A percentile compares a stretch with the other conserved stretches of the same genome.
Conservation (phyloP, 202 grass and related monocot species). For the Eragrostis tef region DNA sequence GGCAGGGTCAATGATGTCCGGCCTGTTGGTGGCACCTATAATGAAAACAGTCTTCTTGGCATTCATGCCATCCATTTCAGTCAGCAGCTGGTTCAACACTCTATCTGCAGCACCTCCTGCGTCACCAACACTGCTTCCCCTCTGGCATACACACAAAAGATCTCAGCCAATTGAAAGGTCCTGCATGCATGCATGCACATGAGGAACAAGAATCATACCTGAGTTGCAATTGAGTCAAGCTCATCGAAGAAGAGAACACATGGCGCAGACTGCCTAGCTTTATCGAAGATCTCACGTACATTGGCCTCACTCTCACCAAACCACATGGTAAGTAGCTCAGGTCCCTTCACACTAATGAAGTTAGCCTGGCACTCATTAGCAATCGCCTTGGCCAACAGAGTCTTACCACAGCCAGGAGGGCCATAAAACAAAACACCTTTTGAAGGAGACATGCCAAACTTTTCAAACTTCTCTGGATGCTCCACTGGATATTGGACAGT, state of each 20-base stretch:
- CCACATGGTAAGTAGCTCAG: constrained; percentile 80
- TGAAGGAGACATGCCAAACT: constrained; percentile 81
- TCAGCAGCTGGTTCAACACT: constrained; percentile 67
- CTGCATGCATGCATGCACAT: background rate
- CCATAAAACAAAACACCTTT: constrained; percentile 96
- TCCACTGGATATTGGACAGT: constrained; percentile 79
- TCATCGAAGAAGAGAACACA: constrained; percentile 81
- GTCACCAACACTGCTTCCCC: constrained; percentile 66
- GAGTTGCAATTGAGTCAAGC: constrained; percentile 76
- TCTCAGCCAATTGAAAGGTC: background rate
- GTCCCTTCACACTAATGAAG: constrained; percentile 76
- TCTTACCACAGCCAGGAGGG: constrained; percentile 92
- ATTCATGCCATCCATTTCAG: constrained; percentile 77
- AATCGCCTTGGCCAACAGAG: constrained; percentile 90
- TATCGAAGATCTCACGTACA: constrained; percentile 73
- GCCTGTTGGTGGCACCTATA: constrained; percentile 68
- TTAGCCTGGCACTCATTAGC: constrained; percentile 98
- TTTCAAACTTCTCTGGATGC: constrained; percentile 79
- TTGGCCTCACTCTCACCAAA: constrained; percentile 83
- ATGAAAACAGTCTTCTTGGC: constrained; percentile 75
- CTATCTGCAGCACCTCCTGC: constrained; percentile 70
- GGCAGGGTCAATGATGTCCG: constrained; percentile 70
- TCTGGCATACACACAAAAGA: constrained; percentile 40
- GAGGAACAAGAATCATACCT: constrained; percentile 38
- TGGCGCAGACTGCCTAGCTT: constrained; percentile 78